These are phyloP conservation scores for Boletus sensibilis DNA, from an alignment of 768 basidiomycete genomes.

Conservation along the genomic window DNA sequence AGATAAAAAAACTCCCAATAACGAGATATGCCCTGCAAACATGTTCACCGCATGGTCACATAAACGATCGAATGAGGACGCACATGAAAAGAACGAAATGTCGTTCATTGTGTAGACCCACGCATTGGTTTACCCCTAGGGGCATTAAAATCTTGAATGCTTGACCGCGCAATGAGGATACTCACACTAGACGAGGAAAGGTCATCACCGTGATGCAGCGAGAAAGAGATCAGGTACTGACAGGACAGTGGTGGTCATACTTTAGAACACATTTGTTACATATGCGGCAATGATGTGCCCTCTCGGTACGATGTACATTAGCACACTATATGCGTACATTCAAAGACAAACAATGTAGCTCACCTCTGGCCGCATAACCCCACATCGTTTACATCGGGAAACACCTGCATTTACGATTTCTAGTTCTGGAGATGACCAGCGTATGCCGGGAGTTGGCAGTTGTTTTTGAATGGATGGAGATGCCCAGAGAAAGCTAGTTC, in stretches of 20 bases:
- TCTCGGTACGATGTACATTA: slow-evolving; percentile 44
- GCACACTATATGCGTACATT: neutral
- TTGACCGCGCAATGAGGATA: slow-evolving; percentile 3
- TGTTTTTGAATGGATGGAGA: slow-evolving; percentile 18
- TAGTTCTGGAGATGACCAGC: slow-evolving; percentile 46
- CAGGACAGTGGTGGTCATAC: slow-evolving; percentile 90
- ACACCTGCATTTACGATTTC: slow-evolving; percentile 53
- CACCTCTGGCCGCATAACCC: slow-evolving; percentile 74
- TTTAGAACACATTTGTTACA: slow-evolving; percentile 89
- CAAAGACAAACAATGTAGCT: slow-evolving; percentile 22
- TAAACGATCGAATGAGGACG: slow-evolving; percentile 22
- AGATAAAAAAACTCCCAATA: slow-evolving; percentile 61
- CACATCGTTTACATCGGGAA: slow-evolving; percentile 70
- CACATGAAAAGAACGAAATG: slow-evolving; percentile 96
- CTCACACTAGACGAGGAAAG: slow-evolving; percentile 38
- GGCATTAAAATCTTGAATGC: slow-evolving; percentile 5
- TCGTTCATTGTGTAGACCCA: slow-evolving; percentile 92
- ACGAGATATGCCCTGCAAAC: slow-evolving; percentile 73
- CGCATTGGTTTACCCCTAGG: slow-evolving; percentile 95
- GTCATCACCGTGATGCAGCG: neutral
- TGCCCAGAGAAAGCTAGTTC: slow-evolving; percentile 59
- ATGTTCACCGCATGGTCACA: neutral
- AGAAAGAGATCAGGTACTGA: slow-evolving; percentile 40
- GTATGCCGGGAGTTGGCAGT: slow-evolving; percentile 39
- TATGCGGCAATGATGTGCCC: slow-evolving; percentile 90